Base-by-base conservation (phyloP, 176 grass and related monocot species). In the Typha latifolia region DNA sequence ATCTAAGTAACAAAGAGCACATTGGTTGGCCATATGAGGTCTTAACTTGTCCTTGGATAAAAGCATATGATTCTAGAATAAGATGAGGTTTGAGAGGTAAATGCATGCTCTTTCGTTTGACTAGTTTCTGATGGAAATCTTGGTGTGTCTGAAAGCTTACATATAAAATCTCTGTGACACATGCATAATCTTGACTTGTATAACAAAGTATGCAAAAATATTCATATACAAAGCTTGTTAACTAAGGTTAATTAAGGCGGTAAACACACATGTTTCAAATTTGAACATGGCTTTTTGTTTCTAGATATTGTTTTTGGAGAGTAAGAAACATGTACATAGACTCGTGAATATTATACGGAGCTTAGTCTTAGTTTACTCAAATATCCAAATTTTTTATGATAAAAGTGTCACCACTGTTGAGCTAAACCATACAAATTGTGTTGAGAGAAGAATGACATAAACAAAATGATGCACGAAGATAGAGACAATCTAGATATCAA, bases 321-420 rank as follows among this genome's bases (percentile, higher is more conserved):
- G 61, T 64, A 64, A 76, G 69, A 84, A 52, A 47, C 69, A 63
- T 59, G 24, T 72, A 63, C 22, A 47, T 61, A 73, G 51, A 49
- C 53, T 53, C 55, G n/a, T 43, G 52, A 74, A 52, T 20, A 83
- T 63, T 68, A 76, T 80, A 34, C 49, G 37, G 37, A 15, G 79
- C 73, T 4, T 77, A 61, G 59, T 10, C 50, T 50, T 21, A 51
- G 21, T 62, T 79, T 71, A 67, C 70, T 66, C 76, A 71, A 74
- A 67, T 78, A 86, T 74, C 62, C 59, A 61, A 81, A 26, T 71
- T 24, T 27, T 78, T 48, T 71, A 78, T 82, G 77, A 74, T 86
- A 74, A 78, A 67, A 12, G 47, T 23, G 27, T 66, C 68, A 57
- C n/a, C n/a, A n/a, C n/a, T n/a, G n/a, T 19, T 57, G 9, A 57